Base-by-base conservation (phyloP, 768 basidiomycete species). In the Psilocybe subaeruginosa region DNA sequence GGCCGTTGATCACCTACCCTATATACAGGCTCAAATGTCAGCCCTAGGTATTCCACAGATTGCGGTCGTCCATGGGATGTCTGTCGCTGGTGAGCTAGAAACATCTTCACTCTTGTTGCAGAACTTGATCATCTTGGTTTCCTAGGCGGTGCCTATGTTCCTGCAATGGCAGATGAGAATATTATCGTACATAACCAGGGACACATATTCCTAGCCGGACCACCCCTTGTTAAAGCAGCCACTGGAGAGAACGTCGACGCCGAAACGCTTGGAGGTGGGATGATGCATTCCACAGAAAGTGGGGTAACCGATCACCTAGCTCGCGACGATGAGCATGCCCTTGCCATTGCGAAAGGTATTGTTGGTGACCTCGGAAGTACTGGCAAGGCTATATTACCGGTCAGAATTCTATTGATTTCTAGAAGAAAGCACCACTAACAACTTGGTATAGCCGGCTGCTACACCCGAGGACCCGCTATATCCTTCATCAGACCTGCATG, bases 131-230 rank as follows among this genome's bases (percentile, higher is more conserved):
- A 16, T 29, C 45, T 50, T 60, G 58, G 66, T 16, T 8, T 33
- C 53, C 16, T 48, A 90, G 91, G 91, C 59, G 95, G 95, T 60
- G 95, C 95, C 43, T 96, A 95, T 75, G 93, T 97, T 46, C 95
- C 95, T 29, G 95, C 95, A 2, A 97, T 98, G 93, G 93, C 95
- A 1, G 95, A 98, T 70, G 93, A 95, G 75, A 95, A 93, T 64
- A 83, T 94, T 67, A 95, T 94, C 63, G 92, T 94, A 33, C 86
- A 88, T 61, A 91, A 95, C 61, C 95, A 97, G 76, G 95, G 95
- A 0, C 90, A 85, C 16, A 97, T 98, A 65, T 97, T 97, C 78
- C 83, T 98, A 16, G 95, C 95, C 12, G 95, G 95, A 0, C 96
- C 96, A 9, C 95, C 95, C 8, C 82, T 98, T 9, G 95, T 98